These are phyloP conservation scores for Colletotrichum cordylinicola DNA, from an alignment of 2,329 filamentous ascomycete species.

Conservation along the genomic window DNA sequence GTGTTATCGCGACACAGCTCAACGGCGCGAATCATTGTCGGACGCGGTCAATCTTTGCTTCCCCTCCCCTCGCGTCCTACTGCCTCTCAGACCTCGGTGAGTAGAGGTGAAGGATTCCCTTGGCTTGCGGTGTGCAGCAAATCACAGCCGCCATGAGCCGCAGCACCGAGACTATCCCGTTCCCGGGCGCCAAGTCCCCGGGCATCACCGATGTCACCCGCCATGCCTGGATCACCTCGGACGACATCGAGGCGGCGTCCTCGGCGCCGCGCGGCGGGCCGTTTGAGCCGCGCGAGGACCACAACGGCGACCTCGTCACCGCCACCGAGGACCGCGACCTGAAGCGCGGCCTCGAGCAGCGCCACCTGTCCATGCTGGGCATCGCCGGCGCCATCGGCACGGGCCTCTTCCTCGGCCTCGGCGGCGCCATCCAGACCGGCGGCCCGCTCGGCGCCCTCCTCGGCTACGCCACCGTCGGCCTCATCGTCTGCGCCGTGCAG, in stretches of 20 bases:
- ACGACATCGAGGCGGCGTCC: slow-evolving; percentile 14
- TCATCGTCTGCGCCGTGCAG: slow-evolving; percentile 63
- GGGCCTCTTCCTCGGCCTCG: slow-evolving; percentile 65
- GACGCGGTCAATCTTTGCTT: neutral
- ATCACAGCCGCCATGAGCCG: neutral
- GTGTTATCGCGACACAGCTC: neutral
- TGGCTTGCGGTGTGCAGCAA: neutral
- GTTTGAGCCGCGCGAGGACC: slow-evolving; percentile 20
- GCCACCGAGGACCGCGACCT: slow-evolving; percentile 54
- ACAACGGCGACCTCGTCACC: slow-evolving; percentile 51
- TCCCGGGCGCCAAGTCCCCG: slow-evolving; percentile 20
- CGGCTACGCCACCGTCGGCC: slow-evolving; percentile 61
- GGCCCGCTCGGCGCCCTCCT: slow-evolving; percentile 54
- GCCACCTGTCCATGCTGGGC: slow-evolving; percentile 67
- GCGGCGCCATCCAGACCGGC: slow-evolving; percentile 56
- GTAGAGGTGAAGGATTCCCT: neutral
- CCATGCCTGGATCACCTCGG: slow-evolving; percentile 17
- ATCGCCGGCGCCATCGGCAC: slow-evolving; percentile 68
- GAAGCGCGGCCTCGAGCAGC: slow-evolving; percentile 54
- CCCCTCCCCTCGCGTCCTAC: neutral
- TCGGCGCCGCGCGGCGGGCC: neutral
- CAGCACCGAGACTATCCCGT: slow-evolving; percentile 15
- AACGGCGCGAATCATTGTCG: neutral
- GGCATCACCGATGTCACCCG: slow-evolving; percentile 19
- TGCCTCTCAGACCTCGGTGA: neutral